phyloP scores from a whole-genome alignment of 2,329 filamentous ascomycete genomes.

The Fusarium buharicum region DNA sequence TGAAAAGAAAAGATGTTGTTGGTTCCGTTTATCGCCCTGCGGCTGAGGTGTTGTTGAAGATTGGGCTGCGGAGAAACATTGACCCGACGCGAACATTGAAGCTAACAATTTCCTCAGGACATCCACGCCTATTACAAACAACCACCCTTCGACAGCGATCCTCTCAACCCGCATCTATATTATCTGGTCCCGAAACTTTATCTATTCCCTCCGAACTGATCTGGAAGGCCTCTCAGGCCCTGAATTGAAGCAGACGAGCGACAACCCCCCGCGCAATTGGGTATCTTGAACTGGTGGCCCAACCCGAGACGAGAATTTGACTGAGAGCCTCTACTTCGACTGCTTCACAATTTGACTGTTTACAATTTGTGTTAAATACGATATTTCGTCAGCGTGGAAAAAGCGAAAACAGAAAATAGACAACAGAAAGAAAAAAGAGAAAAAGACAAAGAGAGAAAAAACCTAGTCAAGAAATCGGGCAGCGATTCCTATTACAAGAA shows the following conservation, averaged over 20 bases:
- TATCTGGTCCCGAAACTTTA: not conserved
- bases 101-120: slow-evolving; percentile 38
- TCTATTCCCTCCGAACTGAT: not conserved
- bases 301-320: slow-evolving; percentile 2
- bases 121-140: slow-evolving; percentile 23
- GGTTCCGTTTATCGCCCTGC: not conserved
- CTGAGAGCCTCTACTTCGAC: not conserved
- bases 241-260: not conserved
- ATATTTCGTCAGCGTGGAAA: not conserved
- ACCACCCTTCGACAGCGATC: slow-evolving; percentile 7
- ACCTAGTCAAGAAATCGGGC: not conserved
- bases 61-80: slow-evolving; percentile 19
- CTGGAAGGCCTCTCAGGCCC: not conserved
- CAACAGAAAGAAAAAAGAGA: no score
- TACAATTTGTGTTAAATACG: not conserved
- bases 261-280: slow-evolving; percentile 1
- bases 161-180: slow-evolving; percentile 4
- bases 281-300: not conserved
- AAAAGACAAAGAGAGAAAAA: no score
- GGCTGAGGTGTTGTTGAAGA: not conserved
- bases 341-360: not conserved
- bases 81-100: slow-evolving; percentile 11
- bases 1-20: no score
- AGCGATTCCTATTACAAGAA: not conserved
- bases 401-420: no score